Evolutionary conservation across 139 green algal genomes (phyloP).

Genomic region (Penium margaritaceum): DNA sequence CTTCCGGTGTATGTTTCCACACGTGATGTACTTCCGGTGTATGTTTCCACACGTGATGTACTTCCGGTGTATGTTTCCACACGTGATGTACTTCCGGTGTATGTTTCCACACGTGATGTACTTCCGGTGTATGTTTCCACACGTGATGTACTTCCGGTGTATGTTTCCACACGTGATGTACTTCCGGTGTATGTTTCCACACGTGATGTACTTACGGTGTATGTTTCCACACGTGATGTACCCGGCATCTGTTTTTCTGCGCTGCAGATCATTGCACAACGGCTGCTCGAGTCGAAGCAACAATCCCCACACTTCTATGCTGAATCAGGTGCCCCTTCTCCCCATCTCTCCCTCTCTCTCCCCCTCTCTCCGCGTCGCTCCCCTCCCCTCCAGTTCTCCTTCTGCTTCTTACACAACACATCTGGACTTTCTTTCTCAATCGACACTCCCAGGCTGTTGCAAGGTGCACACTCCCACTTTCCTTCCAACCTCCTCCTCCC

Average conservation of each 20-base stretch:
- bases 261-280: constrained; percentile 75
- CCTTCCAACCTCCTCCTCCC: no score
- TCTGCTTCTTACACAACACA: no score
- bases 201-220: not conserved
- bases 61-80: no score
- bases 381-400: not conserved
- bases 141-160: not conserved
- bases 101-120: not conserved
- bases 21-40: no score
- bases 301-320: constrained; percentile 83
- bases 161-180: no score
- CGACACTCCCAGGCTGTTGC: no score
- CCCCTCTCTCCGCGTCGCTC: not conserved
- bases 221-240: not conserved
- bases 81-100: no score
- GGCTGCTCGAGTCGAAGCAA: constrained; percentile 80
- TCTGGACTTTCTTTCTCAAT: no score
- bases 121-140: not conserved
- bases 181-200: not conserved
- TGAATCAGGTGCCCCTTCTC: not conserved
- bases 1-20: no score
- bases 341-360: not conserved
- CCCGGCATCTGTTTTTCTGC: constrained; percentile 53
- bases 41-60: no score
- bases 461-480: no score